A percentile compares a stretch with the other conserved stretches of the same genome.
phyloP scores from a whole-genome alignment of 768 basidiomycete species.

The Mrakia blollopis region DNA sequence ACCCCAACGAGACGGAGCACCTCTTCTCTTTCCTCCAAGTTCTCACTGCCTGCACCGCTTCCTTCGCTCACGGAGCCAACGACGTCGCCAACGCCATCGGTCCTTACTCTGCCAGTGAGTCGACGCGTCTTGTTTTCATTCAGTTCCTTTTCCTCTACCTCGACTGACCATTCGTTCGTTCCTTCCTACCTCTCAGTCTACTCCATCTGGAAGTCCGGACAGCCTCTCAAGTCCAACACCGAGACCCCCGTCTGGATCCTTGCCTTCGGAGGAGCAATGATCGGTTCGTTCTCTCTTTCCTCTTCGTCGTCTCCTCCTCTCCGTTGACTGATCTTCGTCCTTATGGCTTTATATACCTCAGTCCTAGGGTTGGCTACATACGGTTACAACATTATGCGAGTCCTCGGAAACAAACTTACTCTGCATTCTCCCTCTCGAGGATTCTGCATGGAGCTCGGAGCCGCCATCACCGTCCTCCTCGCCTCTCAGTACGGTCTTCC shows the following conservation, averaged over 20 bases:
- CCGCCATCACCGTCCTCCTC: slow-evolving; percentile 49
- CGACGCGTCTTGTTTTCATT: slow-evolving; percentile 14
- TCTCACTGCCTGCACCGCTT: slow-evolving; percentile 48
- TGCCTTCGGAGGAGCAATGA: slow-evolving; percentile 40
- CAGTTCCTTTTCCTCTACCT: too few relatives aligned
- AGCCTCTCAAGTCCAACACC: slow-evolving; percentile 39
- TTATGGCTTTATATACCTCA: too few relatives aligned
- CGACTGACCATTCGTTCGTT: slow-evolving; percentile 12
- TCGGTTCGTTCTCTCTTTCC: slow-evolving; percentile 25
- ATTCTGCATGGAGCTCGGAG: slow-evolving; percentile 49
- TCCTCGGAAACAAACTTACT: slow-evolving; percentile 48
- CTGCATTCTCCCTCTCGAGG: slow-evolving; percentile 49
- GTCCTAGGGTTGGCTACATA: slow-evolving; percentile 42
- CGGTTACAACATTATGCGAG: slow-evolving; percentile 47
- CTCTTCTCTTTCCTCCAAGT: slow-evolving; percentile 49
- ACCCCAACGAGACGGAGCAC: slow-evolving; percentile 49
- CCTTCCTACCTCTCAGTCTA: slow-evolving; percentile 31
- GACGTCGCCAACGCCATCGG: slow-evolving; percentile 46
- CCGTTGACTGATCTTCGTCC: too few relatives aligned
- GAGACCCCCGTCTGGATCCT: slow-evolving; percentile 47
- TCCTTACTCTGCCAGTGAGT: slow-evolving; percentile 45
- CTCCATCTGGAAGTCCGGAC: slow-evolving; percentile 44
- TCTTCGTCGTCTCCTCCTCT: too few relatives aligned
- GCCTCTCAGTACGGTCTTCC: slow-evolving; percentile 47
- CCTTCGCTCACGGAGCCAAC: slow-evolving; percentile 50